Conservation (phyloP, 2,329 filamentous ascomycete genomes). For the Orbilia javanica region DNA sequence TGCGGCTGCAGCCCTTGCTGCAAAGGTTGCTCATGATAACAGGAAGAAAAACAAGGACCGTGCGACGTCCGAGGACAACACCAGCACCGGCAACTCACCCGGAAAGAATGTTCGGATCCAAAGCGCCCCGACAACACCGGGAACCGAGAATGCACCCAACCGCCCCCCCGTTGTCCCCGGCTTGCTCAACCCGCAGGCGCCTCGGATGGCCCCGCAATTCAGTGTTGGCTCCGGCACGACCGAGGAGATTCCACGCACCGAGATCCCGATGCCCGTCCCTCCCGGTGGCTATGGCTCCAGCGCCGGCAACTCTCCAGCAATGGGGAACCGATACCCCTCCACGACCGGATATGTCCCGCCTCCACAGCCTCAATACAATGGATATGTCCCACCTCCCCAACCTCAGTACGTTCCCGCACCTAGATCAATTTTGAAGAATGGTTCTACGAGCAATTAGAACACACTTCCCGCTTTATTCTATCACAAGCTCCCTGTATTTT, state of each 20-base stretch:
- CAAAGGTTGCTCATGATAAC: conserved; percentile 57
- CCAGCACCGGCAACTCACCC: conserved; percentile 33
- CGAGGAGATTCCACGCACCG: conserved; percentile 52
- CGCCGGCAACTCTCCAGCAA: conserved; percentile 18
- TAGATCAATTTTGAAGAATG: conserved; percentile 58
- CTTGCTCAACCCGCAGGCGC: conserved; percentile 32
- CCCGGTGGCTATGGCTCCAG: conserved; percentile 51
- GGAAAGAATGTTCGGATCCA: conserved; percentile 57
- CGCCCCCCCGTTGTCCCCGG: conserved; percentile 36
- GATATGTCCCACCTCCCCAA: conserved; percentile 53
- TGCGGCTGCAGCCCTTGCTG: conserved; percentile 55
- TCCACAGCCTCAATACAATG: conserved; percentile 31
- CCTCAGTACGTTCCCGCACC: conserved; percentile 58
- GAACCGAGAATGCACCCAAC: conserved; percentile 39
- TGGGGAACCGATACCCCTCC: conserved; percentile 46
- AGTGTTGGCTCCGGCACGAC: conserved; percentile 49
- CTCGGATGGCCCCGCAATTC: conserved; percentile 54
- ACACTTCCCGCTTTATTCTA: conserved; percentile 1
- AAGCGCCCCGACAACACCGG: conserved; percentile 55
- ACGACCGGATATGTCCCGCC: conserved; percentile 52
- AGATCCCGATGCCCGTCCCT: conserved; percentile 57
- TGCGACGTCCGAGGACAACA: conserved; percentile 29
- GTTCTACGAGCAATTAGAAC: conserved; percentile 52
- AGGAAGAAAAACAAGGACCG: conserved; percentile 50
- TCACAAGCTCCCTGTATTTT: conserved; percentile 22